Evolutionary conservation across 2,329 filamentous ascomycete genomes (phyloP).

Genomic region (Hirsutella rhossiliensis): DNA sequence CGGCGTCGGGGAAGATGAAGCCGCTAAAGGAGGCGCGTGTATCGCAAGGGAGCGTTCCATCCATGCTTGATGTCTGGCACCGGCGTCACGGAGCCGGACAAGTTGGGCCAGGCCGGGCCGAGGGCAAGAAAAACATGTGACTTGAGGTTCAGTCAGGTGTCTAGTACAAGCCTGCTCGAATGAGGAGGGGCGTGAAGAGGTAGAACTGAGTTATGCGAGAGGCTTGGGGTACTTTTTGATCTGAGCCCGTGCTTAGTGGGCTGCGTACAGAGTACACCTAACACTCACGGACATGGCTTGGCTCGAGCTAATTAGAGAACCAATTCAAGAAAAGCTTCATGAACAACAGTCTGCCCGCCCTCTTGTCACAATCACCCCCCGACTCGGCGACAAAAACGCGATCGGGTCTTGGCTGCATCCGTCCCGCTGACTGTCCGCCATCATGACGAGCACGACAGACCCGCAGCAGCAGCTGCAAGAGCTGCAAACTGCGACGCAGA

Average conservation of each 20-base stretch:
- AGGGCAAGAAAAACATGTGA: background rate
- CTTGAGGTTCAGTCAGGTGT: background rate
- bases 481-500: slow-evolving; percentile 35
- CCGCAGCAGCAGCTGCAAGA: background rate
- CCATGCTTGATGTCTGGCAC: background rate
- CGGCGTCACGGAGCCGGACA: background rate
- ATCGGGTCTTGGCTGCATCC: no score
- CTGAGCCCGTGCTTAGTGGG: no score
- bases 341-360: no score
- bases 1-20: background rate
- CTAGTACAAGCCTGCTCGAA: background rate
- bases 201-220: no score
- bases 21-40: background rate
- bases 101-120: background rate
- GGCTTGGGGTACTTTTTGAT: no score
- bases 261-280: no score
- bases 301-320: no score
- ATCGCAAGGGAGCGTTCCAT: background rate
- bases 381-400: no score
- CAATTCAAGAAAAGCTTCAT: no score
- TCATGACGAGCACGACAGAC: background rate
- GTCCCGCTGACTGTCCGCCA: background rate
- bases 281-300: no score
- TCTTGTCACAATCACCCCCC: no score
- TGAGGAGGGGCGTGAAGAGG: no score